A percentile compares a stretch with the other conserved stretches of the same genome.
These are phyloP conservation scores for Hapsidospora chrysogenum DNA, from an alignment of 495 filamentous ascomycete species.

Conservation along the genomic window DNA sequence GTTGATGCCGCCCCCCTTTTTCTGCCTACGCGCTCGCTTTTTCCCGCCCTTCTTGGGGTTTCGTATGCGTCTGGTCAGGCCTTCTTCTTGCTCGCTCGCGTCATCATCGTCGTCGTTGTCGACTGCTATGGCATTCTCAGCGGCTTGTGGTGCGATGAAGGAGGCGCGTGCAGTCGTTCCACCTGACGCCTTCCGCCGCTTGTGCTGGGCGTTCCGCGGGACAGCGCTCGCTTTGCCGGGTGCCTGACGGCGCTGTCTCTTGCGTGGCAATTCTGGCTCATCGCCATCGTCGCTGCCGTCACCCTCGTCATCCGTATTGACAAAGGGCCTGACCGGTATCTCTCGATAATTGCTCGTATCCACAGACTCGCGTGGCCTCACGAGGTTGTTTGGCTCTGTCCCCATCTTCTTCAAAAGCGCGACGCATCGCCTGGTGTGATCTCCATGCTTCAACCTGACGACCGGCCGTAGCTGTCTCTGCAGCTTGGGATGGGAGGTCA, in stretches of 20 bases:
- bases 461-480: slow-evolving; percentile 25
- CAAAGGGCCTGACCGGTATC: slow-evolving; percentile 1
- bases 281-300: slow-evolving; percentile 11
- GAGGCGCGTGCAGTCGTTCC: background rate
- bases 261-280: background rate
- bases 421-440: slow-evolving; percentile 27
- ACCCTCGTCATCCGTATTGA: slow-evolving; percentile 4
- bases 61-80: slow-evolving; percentile 3
- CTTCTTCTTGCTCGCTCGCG: slow-evolving; percentile 2
- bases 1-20: slow-evolving; percentile 10
- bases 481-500: slow-evolving; percentile 16
- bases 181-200: background rate
- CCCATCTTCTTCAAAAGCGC: slow-evolving; percentile 21
- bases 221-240: background rate
- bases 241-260: background rate
- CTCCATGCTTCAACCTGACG: slow-evolving; percentile 24
- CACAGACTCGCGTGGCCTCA: slow-evolving; percentile 4
- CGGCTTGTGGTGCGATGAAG: slow-evolving; percentile 6
- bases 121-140: slow-evolving; percentile 1
- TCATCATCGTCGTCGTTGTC: background rate
- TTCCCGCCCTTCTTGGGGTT: slow-evolving; percentile 5
- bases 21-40: slow-evolving; percentile 5
- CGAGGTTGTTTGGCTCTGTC: slow-evolving; percentile 10
- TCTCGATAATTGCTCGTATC: slow-evolving; percentile 8
- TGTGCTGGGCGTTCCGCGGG: background rate